Evolutionary conservation across 306 rosid genomes (phyloP).

Genomic region (Lotus japonicus): DNA sequence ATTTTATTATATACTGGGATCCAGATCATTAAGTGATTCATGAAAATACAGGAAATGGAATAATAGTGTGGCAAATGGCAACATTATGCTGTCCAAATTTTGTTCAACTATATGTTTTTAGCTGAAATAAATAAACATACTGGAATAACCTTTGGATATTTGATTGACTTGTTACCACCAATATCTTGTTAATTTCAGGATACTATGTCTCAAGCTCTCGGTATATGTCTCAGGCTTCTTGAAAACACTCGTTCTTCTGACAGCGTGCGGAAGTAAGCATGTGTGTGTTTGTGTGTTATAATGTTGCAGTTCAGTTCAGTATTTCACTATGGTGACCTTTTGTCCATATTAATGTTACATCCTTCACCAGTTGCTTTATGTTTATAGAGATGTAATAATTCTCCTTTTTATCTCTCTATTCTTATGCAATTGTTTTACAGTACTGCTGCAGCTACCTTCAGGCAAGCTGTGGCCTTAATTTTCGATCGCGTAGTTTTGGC

Average conservation of each 20-base stretch:
- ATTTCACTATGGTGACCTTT: background rate
- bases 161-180: conserved; percentile 11
- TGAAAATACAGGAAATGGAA: background rate
- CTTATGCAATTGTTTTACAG: conserved; percentile 51
- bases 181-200: conserved; percentile 46
- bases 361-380: background rate
- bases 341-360: background rate
- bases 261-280: conserved; percentile 79
- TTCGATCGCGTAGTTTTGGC: conserved; percentile 72
- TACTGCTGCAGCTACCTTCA: conserved; percentile 98
- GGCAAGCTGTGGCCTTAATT: conserved; percentile 95
- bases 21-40: background rate
- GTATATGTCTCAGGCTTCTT: conserved; percentile 87
- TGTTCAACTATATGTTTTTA: background rate
- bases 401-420: conserved; percentile 16
- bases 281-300: too few relatives aligned
- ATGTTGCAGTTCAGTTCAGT: conserved; percentile 14
- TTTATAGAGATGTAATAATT: conserved; percentile 2
- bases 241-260: conserved; percentile 86
- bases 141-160: background rate
- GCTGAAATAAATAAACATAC: background rate
- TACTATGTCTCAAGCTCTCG: conserved; percentile 86
- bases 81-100: background rate
- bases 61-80: background rate
- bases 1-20: background rate